These are phyloP conservation scores for Phytopythium helicoides DNA, from an alignment of 352 stramenopile species.

Conservation along the genomic window DNA sequence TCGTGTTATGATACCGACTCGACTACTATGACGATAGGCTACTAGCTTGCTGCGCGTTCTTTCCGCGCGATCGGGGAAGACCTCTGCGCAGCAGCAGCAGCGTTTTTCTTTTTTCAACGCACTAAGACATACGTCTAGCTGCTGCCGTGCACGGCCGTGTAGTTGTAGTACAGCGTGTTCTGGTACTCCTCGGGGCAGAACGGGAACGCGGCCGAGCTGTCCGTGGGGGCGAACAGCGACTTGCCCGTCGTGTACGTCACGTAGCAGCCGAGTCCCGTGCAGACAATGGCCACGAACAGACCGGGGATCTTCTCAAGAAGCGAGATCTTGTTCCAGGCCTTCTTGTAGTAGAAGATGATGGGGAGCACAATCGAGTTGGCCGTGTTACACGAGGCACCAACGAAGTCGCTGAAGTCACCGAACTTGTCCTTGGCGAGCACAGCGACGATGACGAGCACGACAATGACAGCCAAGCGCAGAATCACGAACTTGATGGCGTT, in stretches of 20 bases:
- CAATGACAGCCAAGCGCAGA: constrained; percentile 41
- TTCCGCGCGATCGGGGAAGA: too few relatives aligned
- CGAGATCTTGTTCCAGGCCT: constrained; percentile 33
- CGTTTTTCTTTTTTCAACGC: too few relatives aligned
- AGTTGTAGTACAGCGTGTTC: constrained; percentile 42
- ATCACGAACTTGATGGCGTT: constrained; percentile 44
- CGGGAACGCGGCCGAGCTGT: constrained; percentile 35
- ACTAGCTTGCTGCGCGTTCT: too few relatives aligned
- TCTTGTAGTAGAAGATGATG: constrained; percentile 48
- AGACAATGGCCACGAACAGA: constrained; percentile 29
- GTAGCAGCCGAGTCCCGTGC: constrained; percentile 30
- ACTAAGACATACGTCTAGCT: too few relatives aligned
- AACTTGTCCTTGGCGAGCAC: constrained; percentile 12
- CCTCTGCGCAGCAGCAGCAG: too few relatives aligned
- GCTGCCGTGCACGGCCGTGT: constrained; percentile 18
- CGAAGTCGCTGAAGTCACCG: too few relatives aligned
- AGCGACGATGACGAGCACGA: constrained; percentile 32
- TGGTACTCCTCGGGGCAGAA: constrained; percentile 46
- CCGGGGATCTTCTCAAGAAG: constrained; percentile 37
- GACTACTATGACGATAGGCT: too few relatives aligned
- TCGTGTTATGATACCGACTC: too few relatives aligned
- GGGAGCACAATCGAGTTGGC: too few relatives aligned
- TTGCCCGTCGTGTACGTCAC: constrained; percentile 20
- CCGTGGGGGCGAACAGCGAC: constrained; percentile 30
- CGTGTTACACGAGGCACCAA: too few relatives aligned